phyloP scores from a whole-genome alignment of 1,284 basidiomycete genomes.

The Exobasidium rhododendri region DNA sequence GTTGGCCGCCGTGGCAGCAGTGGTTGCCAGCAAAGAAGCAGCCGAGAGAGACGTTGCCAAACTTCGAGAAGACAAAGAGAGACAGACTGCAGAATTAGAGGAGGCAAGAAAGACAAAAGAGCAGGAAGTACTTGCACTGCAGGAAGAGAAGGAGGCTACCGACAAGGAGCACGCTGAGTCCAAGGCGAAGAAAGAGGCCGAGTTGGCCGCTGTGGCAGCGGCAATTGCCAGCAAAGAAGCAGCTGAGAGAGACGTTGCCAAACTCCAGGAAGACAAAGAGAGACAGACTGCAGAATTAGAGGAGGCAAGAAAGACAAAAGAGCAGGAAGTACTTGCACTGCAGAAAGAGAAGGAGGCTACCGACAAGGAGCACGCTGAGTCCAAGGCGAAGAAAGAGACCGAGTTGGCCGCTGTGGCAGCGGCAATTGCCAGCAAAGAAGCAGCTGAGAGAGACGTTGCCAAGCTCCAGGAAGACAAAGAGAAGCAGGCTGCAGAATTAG shows the following conservation, averaged over 20 bases:
- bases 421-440: background rate
- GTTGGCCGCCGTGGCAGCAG: background rate
- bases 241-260: background rate
- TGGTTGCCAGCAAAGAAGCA: background rate
- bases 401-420: constrained; percentile 4
- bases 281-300: background rate
- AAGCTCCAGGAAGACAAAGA: background rate
- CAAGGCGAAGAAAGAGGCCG: background rate
- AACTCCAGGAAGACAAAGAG: background rate
- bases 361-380: background rate
- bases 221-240: background rate
- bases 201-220: constrained; percentile 3
- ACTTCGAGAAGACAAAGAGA: background rate
- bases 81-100: background rate
- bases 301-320: background rate
- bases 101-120: background rate
- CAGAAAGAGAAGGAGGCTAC: background rate
- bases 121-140: background rate
- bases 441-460: background rate
- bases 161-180: background rate
- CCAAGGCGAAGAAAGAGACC: background rate
- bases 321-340: background rate
- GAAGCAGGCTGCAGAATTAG: background rate
- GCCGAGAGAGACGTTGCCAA: background rate
- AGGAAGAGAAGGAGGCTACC: background rate